phyloP scores from a whole-genome alignment of 2,329 filamentous ascomycete genomes.

The Beauveria australis region DNA sequence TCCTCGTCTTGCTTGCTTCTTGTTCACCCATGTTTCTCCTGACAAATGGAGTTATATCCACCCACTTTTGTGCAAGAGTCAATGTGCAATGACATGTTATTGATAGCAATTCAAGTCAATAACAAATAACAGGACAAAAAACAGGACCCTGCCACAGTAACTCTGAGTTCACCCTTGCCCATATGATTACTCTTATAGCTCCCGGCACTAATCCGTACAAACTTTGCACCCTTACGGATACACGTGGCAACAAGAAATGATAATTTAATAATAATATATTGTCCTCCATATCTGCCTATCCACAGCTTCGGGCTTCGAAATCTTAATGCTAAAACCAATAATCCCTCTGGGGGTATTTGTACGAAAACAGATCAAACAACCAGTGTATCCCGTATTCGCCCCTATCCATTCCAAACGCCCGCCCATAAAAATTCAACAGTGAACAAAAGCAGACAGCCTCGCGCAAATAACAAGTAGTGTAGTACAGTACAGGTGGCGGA shows the following conservation, averaged over 20 bases:
- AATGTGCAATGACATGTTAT: no score
- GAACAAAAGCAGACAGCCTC: neutral
- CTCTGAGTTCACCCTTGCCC: no score
- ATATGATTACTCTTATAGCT: no score
- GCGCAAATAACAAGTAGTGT: constrained; percentile 6
- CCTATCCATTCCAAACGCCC: constrained; percentile 15
- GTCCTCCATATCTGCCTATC: neutral
- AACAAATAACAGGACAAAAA: no score
- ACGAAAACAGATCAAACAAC: constrained; percentile 5
- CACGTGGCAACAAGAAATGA: neutral
- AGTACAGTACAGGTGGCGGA: constrained; percentile 3
- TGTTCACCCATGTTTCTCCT: neutral
- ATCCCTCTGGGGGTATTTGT: neutral
- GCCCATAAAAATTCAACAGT: constrained; percentile 7
- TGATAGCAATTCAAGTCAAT: no score
- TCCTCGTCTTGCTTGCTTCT: neutral
- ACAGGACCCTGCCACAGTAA: no score
- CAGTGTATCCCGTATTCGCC: constrained; percentile 11
- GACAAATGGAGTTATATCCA: neutral
- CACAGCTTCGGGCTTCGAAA: constrained; percentile 5
- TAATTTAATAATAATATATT: neutral
- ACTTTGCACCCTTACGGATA: no score
- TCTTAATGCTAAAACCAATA: constrained; percentile 7
- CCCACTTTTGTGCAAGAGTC: neutral
- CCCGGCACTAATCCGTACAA: no score